phyloP scores from a whole-genome alignment of 495 filamentous ascomycete species.

The Lepidopterella palustris region DNA sequence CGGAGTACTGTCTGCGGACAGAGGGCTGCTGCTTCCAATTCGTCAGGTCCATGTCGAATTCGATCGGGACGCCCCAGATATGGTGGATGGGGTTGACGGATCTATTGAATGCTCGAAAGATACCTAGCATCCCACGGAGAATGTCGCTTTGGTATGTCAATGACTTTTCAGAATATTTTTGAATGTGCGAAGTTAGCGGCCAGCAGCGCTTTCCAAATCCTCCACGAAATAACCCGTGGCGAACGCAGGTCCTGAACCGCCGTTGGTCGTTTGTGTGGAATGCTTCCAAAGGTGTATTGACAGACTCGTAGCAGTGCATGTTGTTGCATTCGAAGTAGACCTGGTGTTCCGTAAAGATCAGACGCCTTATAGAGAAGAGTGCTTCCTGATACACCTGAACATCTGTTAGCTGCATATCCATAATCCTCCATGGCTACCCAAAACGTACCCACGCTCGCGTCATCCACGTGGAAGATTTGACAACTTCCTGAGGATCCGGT shows the following conservation, averaged over 20 bases:
- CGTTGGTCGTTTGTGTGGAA: not conserved
- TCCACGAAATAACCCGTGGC: not conserved
- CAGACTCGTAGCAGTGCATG: not conserved
- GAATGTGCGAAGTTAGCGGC: constrained; percentile 1
- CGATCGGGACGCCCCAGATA: not conserved
- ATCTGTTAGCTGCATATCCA: not conserved
- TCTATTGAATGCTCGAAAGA: not conserved
- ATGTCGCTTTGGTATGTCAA: not conserved
- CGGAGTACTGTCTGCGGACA: not conserved
- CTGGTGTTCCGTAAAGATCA: constrained; percentile 3
- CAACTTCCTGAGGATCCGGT: not conserved
- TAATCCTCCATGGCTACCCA: too few relatives aligned
- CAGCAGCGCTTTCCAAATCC: not conserved
- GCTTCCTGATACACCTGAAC: constrained; percentile 4
- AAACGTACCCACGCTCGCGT: not conserved
- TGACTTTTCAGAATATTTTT: constrained; percentile 1
- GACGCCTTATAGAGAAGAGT: not conserved
- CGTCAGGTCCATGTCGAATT: not conserved
- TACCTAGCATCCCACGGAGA: not conserved
- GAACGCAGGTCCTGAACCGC: not conserved
- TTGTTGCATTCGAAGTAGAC: constrained; percentile 3
- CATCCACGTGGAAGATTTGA: not conserved
- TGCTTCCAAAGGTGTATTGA: not conserved
- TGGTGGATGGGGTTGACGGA: not conserved
- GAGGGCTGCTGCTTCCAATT: not conserved